These are phyloP conservation scores for Astraeus odoratus DNA, from an alignment of 768 basidiomycete genomes.

Conservation along the genomic window DNA sequence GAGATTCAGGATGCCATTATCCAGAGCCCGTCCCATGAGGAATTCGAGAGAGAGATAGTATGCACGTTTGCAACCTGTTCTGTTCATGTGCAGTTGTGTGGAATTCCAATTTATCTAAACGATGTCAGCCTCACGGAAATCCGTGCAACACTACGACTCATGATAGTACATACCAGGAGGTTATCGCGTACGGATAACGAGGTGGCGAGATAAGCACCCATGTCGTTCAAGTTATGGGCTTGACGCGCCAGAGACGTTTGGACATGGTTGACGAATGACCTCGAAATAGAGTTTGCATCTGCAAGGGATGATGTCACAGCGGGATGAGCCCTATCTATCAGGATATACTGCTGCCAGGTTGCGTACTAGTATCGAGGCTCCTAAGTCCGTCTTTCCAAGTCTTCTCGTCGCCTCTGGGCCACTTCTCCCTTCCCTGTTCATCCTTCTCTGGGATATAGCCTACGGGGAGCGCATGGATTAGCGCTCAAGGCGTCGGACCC, in stretches of 20 bases:
- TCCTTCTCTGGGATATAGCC: constrained; percentile 78
- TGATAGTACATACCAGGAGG: constrained; percentile 51
- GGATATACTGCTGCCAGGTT: neutral
- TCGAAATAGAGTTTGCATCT: constrained; percentile 62
- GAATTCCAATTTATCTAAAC: constrained; percentile 77
- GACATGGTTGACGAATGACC: constrained; percentile 74
- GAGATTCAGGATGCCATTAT: constrained; percentile 83
- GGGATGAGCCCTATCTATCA: neutral
- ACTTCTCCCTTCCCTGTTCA: constrained; percentile 71
- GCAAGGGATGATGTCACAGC: constrained; percentile 6
- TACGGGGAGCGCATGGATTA: constrained; percentile 24
- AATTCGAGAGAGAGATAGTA: constrained; percentile 97
- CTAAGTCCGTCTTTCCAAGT: constrained; percentile 64
- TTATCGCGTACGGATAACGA: constrained; percentile 86
- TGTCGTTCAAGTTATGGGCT: constrained; percentile 79
- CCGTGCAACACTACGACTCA: neutral
- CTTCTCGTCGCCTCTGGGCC: constrained; percentile 76
- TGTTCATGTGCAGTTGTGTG: constrained; percentile 68
- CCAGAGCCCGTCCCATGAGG: constrained; percentile 75
- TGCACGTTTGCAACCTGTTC: constrained; percentile 81
- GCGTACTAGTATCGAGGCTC: constrained; percentile 47
- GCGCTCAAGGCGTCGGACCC: neutral
- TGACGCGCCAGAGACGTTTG: constrained; percentile 89
- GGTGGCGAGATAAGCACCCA: constrained; percentile 89
- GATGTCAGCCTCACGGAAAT: constrained; percentile 1